Base-by-base conservation (phyloP, 2,329 filamentous ascomycete species). In the Didymella lethalis region DNA sequence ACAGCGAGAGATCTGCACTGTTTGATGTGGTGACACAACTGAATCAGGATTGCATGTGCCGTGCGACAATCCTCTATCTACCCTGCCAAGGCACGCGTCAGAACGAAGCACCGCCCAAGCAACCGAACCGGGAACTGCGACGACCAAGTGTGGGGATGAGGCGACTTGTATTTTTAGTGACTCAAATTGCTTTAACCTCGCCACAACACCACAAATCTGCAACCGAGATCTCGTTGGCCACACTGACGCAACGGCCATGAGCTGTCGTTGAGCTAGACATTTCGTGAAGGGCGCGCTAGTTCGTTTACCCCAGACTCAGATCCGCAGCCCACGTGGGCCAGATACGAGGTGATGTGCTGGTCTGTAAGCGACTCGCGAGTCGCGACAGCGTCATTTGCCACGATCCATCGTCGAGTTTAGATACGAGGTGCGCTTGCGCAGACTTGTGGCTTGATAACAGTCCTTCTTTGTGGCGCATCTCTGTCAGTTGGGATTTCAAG, bases 301-400 rank as follows among this genome's bases (percentile, higher is more conserved):
- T 44, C 61, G 52, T 54, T 48, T 63, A 66, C 68, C 70, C 70
- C 65, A 62, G 67, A 66, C 60, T 66, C 65, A 56, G 57, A 68
- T 67, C 63, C 49, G 54, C 54, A 45, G 50, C 62, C 38, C 64
- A 59, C 63, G 68, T 69, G 70, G 65, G 64, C 59, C 69, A 54
- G 59, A 69, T 70, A 71, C 67, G 69, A 71, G 65, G 45, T 67
- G 64, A 70, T 66, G 63, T 56, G 63, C 65, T 54, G 43, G 31
- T 50, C 41, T 46, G 58, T 63, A 69, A 67, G 63, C 65, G 59
- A 47, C 52, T 53, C 28, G 63, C 65, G 59, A 47, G 50, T 53
- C 28, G 49, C 57, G 53, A 57, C 57, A 54, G 32, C 40, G 49
- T 32, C 48, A 40, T 50, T 56, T 56, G 54, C 47, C 47, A 40